Evolutionary conservation across 176 grass and related monocot genomes (phyloP), one percentile per base, ranked within the genome.

Genomic region (Carex kokanica): DNA sequence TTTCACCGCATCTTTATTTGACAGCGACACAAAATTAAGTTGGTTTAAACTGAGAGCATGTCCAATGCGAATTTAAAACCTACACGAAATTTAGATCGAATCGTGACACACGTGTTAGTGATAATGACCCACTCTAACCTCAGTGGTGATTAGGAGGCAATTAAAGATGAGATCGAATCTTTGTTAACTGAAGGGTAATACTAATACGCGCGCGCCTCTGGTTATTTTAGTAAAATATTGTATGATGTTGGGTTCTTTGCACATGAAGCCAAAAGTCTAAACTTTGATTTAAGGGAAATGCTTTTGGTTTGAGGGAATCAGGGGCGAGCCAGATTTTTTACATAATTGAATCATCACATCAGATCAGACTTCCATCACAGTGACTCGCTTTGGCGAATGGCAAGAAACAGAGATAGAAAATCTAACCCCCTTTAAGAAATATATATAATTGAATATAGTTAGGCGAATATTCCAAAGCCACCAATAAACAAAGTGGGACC

Each of bases 41-140:
- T 34, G 8, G 56, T 60, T 32, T n/a, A 40, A n/a, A 60, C 51
- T 4, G 16, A 53, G 31, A 60, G 14, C 55, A 80, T 41, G 54
- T 13, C 54, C 14, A 21, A 41, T 80, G 29, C 12, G 57, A 43
- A 80, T 82, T 60, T 63, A 66, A 82, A 82, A 64, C 20, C 40
- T 8, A 6, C 21, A 45, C 32, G 61, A 47, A 66, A 82, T 27
- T 24, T 66, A 51, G 24, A 82, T 66, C 43, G 32, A 47, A 82
- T 47, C 36, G 38, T 15, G 34, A 47, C 12, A 64, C 58, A 64
- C 20, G 79, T 81, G 58, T 82, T 52, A 6, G 18, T 65, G 58
- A 82, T 82, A 82, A 82, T 82, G 58, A 82, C 79, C 64, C 20
- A 36, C 20, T 64, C 79, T 82, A 82, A 62, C 77, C 41, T 24